phyloP scores from a whole-genome alignment of 441 rosid species.

The Biscutella laevigata region DNA sequence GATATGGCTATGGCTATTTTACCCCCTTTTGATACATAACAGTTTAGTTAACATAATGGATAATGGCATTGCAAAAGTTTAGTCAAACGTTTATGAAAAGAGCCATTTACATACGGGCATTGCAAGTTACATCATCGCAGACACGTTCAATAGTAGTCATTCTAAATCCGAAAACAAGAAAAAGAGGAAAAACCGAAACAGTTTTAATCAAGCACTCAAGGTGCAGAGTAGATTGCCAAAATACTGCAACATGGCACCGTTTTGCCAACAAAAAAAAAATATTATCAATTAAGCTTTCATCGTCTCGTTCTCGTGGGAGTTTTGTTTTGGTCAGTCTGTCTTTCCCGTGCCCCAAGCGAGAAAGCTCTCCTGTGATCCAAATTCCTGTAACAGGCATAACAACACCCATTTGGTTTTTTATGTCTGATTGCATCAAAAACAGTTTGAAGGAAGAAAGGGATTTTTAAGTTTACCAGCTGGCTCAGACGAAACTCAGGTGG shows the following conservation, averaged over 20 bases:
- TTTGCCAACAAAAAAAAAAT: constrained; percentile 21
- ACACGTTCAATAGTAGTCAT: constrained; percentile 2
- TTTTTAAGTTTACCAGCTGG: constrained; percentile 55
- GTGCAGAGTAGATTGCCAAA: neutral
- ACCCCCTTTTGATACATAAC: constrained; percentile 67
- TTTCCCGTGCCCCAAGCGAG: constrained; percentile 65
- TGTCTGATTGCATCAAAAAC: neutral
- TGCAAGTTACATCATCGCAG: neutral
- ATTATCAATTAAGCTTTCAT: neutral
- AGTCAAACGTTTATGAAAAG: too few species aligned
- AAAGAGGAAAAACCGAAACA: neutral
- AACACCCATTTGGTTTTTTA: neutral
- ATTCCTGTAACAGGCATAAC: constrained; percentile 43
- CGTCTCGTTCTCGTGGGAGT: constrained; percentile 7
- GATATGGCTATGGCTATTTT: constrained; percentile 64
- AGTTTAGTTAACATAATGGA: too few species aligned
- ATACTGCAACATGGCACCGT: constrained; percentile 1
- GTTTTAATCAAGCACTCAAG: constrained; percentile 2
- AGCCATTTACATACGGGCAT: constrained; percentile 5
- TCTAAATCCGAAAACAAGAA: constrained; percentile 4
- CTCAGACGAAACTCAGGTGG: constrained; percentile 90
- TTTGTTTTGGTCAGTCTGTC: constrained; percentile 18
- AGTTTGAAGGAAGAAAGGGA: neutral
- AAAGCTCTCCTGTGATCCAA: constrained; percentile 90
- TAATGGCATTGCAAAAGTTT: too few species aligned